Evolutionary conservation across 805 yeast genomes (phyloP), one percentile per base, ranked within the genome.

Genomic region (Metschnikowia lochheadii): DNA sequence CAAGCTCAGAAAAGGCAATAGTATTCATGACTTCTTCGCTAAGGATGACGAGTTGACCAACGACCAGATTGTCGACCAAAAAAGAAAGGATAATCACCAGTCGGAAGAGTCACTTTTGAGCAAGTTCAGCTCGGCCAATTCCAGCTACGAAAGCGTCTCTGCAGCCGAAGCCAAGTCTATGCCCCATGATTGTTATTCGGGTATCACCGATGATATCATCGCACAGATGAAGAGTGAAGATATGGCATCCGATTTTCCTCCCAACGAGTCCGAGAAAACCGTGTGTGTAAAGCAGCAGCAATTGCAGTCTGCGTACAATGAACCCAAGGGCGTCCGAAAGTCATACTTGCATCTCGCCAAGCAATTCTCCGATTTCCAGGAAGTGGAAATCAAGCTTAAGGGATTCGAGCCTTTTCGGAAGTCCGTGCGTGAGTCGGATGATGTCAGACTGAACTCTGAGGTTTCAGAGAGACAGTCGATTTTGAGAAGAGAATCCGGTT

Each of bases 21-120:
- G 53, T 21, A 41, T 52, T 10, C 58, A 55, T 23, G 64, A 62
- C 40, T 59, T 63, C 15, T 70, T 73, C 51, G 63, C 73, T 43
- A 65, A 61, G 47, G 78, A 73, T 56, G 78, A 73, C 48, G 78
- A 73, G 49, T 63, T 73, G 51, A 68, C 76, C 1, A 58, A 56
- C 33, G 77, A 65, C 33, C 77, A 73, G 52, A 73, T 73, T 46
- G 64, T 61, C 34, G 76, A 73, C 52, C 76, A 68, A 50, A 69
- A 70, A 52, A 50, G 60, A 17, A 67, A 63, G 40, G 77, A 73
- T 39, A 49, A 43, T 14, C 51, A 50, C 5, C 35, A 38, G n/a
- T 58, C 60, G 2, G 56, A 46, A 29, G 62, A 58, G 10, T 55
- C 56, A 11, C 49, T 58, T 15, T 52, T 55, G 6, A 48, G 50